phyloP scores from a whole-genome alignment of 306 rosid species.

The cucumber (Cucumis sativus) region Cucumber_9930_V3 NC_026655.2:3509001-3509500 shows the following conservation, averaged over 20 bases:
- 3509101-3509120: constrained; percentile 88
- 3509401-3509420: background rate
- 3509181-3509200: constrained; percentile 88
- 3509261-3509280: background rate
- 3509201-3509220: constrained; percentile 15
- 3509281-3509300: background rate
- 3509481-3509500: background rate
- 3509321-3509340: background rate
- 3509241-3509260: background rate
- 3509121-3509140: constrained; percentile 90
- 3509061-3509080: constrained; percentile 11
- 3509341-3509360: background rate
- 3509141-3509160: constrained; percentile 91
- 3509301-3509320: background rate
- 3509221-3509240: background rate
- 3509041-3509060: background rate
- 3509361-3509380: background rate
- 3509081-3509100: constrained; percentile 46
- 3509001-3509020: background rate
- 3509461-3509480: background rate
- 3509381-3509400: background rate
- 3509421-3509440: background rate
- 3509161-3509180: constrained; percentile 74
- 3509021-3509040: background rate
- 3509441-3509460: background rate